Conservation (phyloP, 495 filamentous ascomycete species). For the Penicillium steckii region DNA sequence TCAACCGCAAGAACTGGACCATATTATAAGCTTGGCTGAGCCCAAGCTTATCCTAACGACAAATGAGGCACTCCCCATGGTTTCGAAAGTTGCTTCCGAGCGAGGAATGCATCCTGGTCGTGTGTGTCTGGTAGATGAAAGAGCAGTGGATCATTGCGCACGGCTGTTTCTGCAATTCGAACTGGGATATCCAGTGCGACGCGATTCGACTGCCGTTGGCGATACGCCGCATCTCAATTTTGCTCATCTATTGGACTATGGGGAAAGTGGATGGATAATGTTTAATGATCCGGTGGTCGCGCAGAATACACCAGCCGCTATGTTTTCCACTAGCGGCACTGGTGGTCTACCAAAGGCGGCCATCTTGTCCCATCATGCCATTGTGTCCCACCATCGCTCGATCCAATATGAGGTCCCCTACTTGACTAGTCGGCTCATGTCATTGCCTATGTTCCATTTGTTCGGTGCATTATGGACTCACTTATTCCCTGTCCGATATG, state of each 20-base stretch:
- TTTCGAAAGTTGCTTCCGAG: constrained; percentile 22
- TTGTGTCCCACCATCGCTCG: constrained; percentile 52
- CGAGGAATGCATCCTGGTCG: constrained; percentile 46
- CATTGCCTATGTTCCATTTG: constrained; percentile 66
- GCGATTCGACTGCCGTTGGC: constrained; percentile 18
- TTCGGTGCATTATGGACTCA: constrained; percentile 54
- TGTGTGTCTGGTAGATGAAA: constrained; percentile 51
- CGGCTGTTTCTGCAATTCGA: constrained; percentile 32
- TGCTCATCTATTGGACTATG: constrained; percentile 45
- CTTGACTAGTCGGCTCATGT: constrained; percentile 50
- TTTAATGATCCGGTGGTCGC: constrained; percentile 47
- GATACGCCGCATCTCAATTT: constrained; percentile 30
- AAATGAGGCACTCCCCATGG: constrained; percentile 19
- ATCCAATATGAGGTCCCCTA: constrained; percentile 49
- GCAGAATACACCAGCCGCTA: constrained; percentile 49
- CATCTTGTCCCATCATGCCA: constrained; percentile 49
- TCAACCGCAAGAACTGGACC: constrained; percentile 31
- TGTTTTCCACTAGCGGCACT: constrained; percentile 57
- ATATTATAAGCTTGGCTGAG: constrained; percentile 26
- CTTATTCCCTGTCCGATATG: constrained; percentile 54
- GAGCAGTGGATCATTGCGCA: constrained; percentile 32
- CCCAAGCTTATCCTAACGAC: constrained; percentile 36
- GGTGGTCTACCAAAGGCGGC: constrained; percentile 61
- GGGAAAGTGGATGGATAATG: constrained; percentile 52
- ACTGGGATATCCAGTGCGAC: constrained; percentile 20